Percentiles rank a stretch among this genome's conserved stretches.
phyloP scores from a whole-genome alignment of 2,329 filamentous ascomycete genomes.

The Nigrograna mackinnonii region DNA sequence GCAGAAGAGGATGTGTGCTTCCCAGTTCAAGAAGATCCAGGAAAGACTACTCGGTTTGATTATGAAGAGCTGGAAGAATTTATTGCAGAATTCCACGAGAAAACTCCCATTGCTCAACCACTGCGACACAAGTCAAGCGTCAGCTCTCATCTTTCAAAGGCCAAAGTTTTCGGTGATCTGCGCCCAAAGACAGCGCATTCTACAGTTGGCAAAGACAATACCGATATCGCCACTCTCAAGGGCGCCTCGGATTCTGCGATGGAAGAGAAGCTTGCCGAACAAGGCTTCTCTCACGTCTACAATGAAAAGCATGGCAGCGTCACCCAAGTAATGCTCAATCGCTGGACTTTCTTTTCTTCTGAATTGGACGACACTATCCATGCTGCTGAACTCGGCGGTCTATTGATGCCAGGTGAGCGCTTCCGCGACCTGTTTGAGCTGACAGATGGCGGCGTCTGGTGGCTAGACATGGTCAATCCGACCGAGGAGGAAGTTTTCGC shows the following conservation, averaged over 20 bases:
- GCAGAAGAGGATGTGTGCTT: constrained; percentile 91
- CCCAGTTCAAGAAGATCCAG: constrained; percentile 71
- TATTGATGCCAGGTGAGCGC: constrained; percentile 86
- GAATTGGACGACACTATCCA: constrained; percentile 93
- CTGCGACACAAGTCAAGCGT: constrained; percentile 42
- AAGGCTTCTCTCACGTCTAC: constrained; percentile 38
- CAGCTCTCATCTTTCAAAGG: constrained; percentile 46
- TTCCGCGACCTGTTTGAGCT: constrained; percentile 85
- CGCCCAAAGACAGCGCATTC: constrained; percentile 48
- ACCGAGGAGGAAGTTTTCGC: constrained; percentile 85
- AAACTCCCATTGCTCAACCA: constrained; percentile 49
- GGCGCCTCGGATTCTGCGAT: constrained; percentile 28
- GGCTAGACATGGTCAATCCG: constrained; percentile 91
- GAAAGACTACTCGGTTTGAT: constrained; percentile 81
- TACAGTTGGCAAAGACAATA: constrained; percentile 40
- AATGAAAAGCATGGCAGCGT: constrained; percentile 27
- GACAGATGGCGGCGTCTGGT: constrained; percentile 86
- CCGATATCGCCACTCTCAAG: constrained; percentile 31
- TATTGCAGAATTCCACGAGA: constrained; percentile 63
- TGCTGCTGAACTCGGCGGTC: constrained; percentile 82
- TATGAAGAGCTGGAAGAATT: constrained; percentile 95
- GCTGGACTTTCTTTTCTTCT: constrained; percentile 97
- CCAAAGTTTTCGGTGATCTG: constrained; percentile 66
- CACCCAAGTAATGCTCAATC: constrained; percentile 63
- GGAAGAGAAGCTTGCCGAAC: constrained; percentile 49